These are phyloP conservation scores for Ustilago esculenta DNA, from an alignment of 1,284 basidiomycete species.

Conservation along the genomic window DNA sequence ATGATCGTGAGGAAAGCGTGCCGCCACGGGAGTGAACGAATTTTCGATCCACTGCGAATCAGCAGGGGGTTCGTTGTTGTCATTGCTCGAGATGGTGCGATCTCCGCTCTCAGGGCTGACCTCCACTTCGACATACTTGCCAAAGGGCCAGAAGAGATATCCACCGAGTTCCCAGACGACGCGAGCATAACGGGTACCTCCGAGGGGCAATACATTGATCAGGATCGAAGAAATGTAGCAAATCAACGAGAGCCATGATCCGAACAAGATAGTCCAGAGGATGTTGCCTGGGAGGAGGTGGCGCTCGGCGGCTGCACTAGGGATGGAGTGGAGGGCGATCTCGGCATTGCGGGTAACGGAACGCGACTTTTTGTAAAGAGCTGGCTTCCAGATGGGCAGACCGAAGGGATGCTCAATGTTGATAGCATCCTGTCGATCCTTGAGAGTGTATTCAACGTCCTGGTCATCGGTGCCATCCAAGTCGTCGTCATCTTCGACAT, in stretches of 20 bases:
- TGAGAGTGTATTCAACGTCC: slow-evolving; percentile 88
- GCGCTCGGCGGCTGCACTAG: slow-evolving; percentile 88
- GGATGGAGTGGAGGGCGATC: slow-evolving; percentile 87
- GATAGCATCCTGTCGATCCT: slow-evolving; percentile 93
- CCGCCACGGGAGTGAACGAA: slow-evolving; percentile 57
- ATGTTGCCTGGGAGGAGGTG: slow-evolving; percentile 92
- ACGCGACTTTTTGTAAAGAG: slow-evolving; percentile 96
- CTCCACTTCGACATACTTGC: slow-evolving; percentile 92
- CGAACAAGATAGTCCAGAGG: slow-evolving; percentile 85
- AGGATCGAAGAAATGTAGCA: slow-evolving; percentile 78
- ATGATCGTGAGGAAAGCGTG: slow-evolving; percentile 58
- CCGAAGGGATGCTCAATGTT: slow-evolving; percentile 99
- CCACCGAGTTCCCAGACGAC: slow-evolving; percentile 90
- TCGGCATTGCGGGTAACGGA: slow-evolving; percentile 96
- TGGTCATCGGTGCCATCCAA: slow-evolving; percentile 46
- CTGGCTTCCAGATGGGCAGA: slow-evolving; percentile 99
- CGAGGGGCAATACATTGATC: slow-evolving; percentile 77
- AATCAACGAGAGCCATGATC: slow-evolving; percentile 79
- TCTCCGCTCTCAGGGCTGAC: slow-evolving; percentile 66
- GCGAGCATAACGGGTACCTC: slow-evolving; percentile 84
- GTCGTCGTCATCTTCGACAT: slow-evolving; percentile 25
- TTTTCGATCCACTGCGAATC: slow-evolving; percentile 68
- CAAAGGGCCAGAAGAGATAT: slow-evolving; percentile 98
- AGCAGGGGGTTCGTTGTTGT: slow-evolving; percentile 8
- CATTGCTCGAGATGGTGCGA: slow-evolving; percentile 32